phyloP scores from a whole-genome alignment of 345 rosid species.

The Bretschneidera sinensis region DNA sequence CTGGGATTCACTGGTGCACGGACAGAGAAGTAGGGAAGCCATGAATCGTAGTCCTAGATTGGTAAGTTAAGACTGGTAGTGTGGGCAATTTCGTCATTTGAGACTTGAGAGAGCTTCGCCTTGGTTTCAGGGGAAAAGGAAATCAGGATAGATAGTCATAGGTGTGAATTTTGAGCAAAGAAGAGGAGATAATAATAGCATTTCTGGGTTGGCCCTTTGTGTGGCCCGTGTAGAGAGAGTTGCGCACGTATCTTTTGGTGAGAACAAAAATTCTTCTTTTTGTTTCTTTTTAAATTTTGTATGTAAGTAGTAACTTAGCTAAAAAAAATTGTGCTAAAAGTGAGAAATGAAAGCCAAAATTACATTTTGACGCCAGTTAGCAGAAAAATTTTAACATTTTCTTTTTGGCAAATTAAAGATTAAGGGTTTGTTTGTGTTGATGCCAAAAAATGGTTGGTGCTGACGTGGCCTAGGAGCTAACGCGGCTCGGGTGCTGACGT shows the following conservation, averaged over 20 bases:
- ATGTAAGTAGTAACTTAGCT: no score
- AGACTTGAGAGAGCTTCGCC: neutral
- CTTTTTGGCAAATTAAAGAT: no score
- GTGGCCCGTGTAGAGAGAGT: constrained; percentile 1
- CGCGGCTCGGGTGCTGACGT: no score
- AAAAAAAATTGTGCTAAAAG: no score
- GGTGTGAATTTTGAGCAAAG: neutral
- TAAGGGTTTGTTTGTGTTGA: no score
- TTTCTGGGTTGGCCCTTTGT: constrained; percentile 19
- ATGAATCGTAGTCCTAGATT: neutral
- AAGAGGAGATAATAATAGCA: neutral
- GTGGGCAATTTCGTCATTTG: neutral
- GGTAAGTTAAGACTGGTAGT: constrained; percentile 10
- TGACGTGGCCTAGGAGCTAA: no score
- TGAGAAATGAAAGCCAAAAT: no score
- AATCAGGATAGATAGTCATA: neutral
- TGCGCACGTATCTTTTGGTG: neutral
- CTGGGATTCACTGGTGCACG: constrained; percentile 21
- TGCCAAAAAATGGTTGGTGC: no score
- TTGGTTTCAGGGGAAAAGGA: neutral
- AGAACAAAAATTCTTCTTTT: no score
- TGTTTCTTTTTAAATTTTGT: no score
- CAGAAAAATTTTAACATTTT: no score
- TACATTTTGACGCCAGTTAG: no score
- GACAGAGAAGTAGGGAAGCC: constrained; percentile 14